Base-by-base conservation (phyloP, 2,329 filamentous ascomycete genomes). In the Arthrobotrys entomopaga region DNA sequence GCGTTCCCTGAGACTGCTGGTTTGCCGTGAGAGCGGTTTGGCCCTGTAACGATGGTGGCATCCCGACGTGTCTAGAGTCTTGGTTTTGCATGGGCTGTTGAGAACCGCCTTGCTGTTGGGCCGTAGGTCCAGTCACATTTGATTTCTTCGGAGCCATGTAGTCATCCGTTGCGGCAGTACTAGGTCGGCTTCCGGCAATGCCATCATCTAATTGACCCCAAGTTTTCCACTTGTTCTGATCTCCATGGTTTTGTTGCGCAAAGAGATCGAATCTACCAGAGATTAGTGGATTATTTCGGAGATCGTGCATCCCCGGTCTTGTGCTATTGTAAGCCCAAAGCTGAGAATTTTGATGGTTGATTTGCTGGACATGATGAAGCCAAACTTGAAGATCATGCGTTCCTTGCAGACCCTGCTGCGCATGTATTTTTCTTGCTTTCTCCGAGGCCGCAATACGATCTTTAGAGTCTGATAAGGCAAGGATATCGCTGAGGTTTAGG, bases 371-470 rank as follows among this genome's bases (percentile, higher is more conserved):
- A 56, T 75, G 59, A 11, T 75, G 63, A 42, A 75, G 63, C 70
- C 70, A 75, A 20, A 75, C 63, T 53, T 75, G 70, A 24, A 75
- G 63, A 16, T 69, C 64, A 15, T 69, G 42, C 2, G 50, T 24
- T 42, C 64, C 64, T 43, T 69, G 63, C 15, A 58, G 42, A 16
- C 64, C 49, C 46, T 75, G 63, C 26, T 67, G 50, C 16, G 64
- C 63, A 24, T 65, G 64, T 10, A 75, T 67, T n/a, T 67, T 69
- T 38, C 70, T 50, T 13, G 70, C 70, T 38, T 75, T 75, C 19
- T 75, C 70, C 16, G 70, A 67, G 19, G 70, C 70, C 19, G 63
- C 63, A 22, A 75, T 75, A 29, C 70, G 70, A 22, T 75, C 70
- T 42, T 75, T 67, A 1, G 70, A 46, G 29, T 75, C 70, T 8